Percentiles rank a stretch among this genome's conserved stretches.
These are phyloP conservation scores for Rhamnella rubrinervis DNA, from an alignment of 331 rosid genomes.

Conservation along the genomic window DNA sequence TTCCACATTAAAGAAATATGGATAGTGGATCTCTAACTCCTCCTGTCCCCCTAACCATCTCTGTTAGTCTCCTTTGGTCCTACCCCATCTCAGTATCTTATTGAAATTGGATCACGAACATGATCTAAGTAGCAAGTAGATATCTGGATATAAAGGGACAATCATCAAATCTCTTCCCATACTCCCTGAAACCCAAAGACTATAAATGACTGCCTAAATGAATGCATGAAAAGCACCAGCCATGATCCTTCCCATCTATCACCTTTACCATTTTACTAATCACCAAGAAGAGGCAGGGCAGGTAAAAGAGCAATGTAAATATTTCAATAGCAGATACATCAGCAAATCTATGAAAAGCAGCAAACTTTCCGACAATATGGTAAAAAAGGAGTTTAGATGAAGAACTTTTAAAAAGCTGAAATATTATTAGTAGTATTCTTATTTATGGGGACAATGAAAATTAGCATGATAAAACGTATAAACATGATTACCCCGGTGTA, in stretches of 20 bases:
- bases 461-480: background rate
- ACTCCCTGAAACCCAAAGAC: background rate
- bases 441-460: background rate
- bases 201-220: background rate
- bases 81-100: no score
- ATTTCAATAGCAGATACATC: background rate
- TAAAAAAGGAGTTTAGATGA: no score
- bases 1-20: background rate
- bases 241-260: background rate
- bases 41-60: no score
- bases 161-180: no score
- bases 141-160: no score
- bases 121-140: background rate
- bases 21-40: no score
- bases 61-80: no score
- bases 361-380: background rate
- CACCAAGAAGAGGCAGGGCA: background rate
- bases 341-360: background rate
- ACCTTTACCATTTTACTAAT: background rate
- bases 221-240: no score
- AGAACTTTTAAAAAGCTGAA: no score
- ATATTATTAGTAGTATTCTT: no score
- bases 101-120: background rate
- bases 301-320: background rate
- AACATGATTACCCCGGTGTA: conserved; percentile 47